phyloP scores from a whole-genome alignment of 495 filamentous ascomycete genomes.

The Penicillium pulvis region DNA sequence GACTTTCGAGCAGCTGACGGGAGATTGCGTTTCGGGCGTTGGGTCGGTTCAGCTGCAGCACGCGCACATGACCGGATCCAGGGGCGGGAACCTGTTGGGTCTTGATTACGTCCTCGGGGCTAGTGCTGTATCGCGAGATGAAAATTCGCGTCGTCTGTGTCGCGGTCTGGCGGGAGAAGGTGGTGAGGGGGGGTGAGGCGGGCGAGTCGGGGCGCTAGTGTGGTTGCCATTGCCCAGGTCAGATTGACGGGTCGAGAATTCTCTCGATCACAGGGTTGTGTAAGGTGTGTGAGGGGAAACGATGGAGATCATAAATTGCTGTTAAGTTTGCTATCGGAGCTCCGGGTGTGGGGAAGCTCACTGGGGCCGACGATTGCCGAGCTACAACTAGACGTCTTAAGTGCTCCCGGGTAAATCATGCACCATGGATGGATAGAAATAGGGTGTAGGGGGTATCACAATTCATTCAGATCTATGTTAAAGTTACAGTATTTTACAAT shows the following conservation, averaged over 20 bases:
- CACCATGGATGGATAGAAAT: not conserved
- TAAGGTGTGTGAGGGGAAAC: not conserved
- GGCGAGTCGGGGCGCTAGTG: constrained; percentile 37
- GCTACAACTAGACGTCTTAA: not conserved
- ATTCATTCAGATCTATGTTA: constrained; percentile 17
- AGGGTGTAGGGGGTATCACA: constrained; percentile 7
- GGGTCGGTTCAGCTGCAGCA: constrained; percentile 86
- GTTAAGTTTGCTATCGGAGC: constrained; percentile 11
- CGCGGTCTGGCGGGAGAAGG: constrained; percentile 21
- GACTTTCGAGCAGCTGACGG: constrained; percentile 65
- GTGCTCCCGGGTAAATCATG: constrained; percentile 6
- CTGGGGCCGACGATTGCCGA: constrained; percentile 30
- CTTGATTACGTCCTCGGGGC: constrained; percentile 59
- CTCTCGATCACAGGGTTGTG: constrained; percentile 10
- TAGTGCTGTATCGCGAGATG: constrained; percentile 42
- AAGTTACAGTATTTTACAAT: constrained; percentile 27
- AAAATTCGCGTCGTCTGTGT: constrained; percentile 30
- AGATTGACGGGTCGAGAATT: constrained; percentile 5
- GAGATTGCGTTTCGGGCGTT: constrained; percentile 89
- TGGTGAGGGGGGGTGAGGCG: constrained; percentile 26
- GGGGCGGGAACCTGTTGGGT: constrained; percentile 74
- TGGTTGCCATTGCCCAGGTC: constrained; percentile 20
- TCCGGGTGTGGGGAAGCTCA: constrained; percentile 31
- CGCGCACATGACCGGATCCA: constrained; percentile 77
- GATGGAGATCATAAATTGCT: constrained; percentile 1